phyloP scores from a whole-genome alignment of 108 stramenopile species.

The Cyclostephanos tholiformis region DNA sequence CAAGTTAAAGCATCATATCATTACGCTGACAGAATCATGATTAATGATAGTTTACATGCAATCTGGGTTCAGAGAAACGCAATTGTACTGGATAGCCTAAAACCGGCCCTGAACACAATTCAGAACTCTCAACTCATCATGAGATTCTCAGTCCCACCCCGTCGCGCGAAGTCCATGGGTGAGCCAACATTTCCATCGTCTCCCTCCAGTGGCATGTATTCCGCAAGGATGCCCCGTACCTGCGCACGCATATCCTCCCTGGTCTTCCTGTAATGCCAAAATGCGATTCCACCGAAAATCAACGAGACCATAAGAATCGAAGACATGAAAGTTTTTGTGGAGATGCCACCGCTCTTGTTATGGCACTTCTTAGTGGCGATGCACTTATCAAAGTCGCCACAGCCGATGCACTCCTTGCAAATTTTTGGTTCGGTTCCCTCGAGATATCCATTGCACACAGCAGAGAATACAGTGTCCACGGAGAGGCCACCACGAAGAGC shows the following conservation, averaged over 20 bases:
- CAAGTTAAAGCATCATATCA: no score
- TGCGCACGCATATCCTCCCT: slow-evolving; percentile 87
- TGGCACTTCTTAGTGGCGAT: slow-evolving; percentile 38
- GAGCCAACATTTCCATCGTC: slow-evolving; percentile 52
- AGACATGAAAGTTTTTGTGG: slow-evolving; percentile 44
- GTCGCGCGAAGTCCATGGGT: slow-evolving; percentile 56
- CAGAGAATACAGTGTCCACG: slow-evolving; percentile 59
- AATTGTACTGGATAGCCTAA: neutral
- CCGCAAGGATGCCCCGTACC: slow-evolving; percentile 87
- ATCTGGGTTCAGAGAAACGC: neutral
- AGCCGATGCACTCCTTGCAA: slow-evolving; percentile 42
- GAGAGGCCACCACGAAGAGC: slow-evolving; percentile 64
- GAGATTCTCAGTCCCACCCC: slow-evolving; percentile 42
- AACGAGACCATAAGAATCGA: slow-evolving; percentile 50
- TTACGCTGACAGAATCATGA: no score
- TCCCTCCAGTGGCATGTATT: slow-evolving; percentile 93
- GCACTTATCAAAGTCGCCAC: slow-evolving; percentile 44
- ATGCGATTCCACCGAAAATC: slow-evolving; percentile 60
- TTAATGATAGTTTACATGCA: neutral
- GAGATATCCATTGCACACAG: slow-evolving; percentile 72
- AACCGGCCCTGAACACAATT: neutral
- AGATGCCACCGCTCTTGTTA: slow-evolving; percentile 38
- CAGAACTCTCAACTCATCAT: slow-evolving; percentile 32
- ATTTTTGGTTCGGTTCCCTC: slow-evolving; percentile 69
- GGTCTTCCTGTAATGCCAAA: slow-evolving; percentile 77